Evolutionary conservation across 2,329 filamentous ascomycete genomes (phyloP), one percentile per base, ranked within the genome.

Genomic region (Chalaropsis ovoidea): DNA sequence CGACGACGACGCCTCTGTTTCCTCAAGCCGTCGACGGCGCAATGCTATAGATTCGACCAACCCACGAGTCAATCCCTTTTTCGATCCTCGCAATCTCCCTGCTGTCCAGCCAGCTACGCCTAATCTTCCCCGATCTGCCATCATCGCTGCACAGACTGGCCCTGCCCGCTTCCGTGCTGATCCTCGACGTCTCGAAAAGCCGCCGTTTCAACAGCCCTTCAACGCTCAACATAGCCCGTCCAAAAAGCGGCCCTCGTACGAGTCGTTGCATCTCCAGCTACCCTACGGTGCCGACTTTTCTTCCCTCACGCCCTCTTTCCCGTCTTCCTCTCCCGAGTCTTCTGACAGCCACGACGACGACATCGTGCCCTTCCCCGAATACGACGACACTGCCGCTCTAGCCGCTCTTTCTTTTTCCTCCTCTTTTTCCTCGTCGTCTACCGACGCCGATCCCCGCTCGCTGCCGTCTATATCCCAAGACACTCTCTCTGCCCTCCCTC

Each of bases 61-160:
- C 19, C 64, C 66, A 22, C 67, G 49, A 60, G 63, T 66, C 19
- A 66, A 65, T 64, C 63, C 67, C 49, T 66, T 67, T 45, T 67
- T 62, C 22, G 63, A 66, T 39, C 63, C 67, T 49, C 63, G 63
- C 27, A 67, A 66, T 22, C 63, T 68, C 47, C 68, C 68, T 31
- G 66, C 62, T 56, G 67, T 69, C 22, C 64, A 64, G 52, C 68
- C 67, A 24, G 65, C 66, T 15, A 66, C 65, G 22, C 67, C 61
- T 27, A 58, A 63, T 52, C 62, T 66, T 39, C 62, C 64, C 64
- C 68, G 68, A 22, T 68, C 68, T 6, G 68, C 68, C 52, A 67
- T 68, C 11, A 69, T 69, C 54, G 68, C 68, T 65, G 67, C 68
- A 65, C 68, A 68, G 65, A 68, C 67, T 62, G 67, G 67, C 24